These are phyloP conservation scores for Lichtheimia ramosa DNA, from an alignment of 371 early-diverging fungal species.

Conservation along the genomic window DNA sequence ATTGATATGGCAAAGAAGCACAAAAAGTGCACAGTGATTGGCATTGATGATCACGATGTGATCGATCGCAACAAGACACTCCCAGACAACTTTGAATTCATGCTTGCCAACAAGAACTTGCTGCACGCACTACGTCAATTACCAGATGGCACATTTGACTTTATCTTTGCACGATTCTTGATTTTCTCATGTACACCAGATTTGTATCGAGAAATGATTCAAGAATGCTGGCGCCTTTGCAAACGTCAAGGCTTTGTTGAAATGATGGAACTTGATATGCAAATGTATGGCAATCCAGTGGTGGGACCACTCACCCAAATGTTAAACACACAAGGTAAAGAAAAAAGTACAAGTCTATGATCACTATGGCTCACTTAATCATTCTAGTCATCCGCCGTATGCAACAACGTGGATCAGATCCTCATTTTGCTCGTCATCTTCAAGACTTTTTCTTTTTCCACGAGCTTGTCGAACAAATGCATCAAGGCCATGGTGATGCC, in stretches of 20 bases:
- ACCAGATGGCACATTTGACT: conserved; percentile 36
- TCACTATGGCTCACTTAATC: conserved; percentile 1
- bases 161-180: conserved; percentile 33
- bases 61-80: conserved; percentile 1
- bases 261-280: conserved; percentile 43
- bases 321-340: conserved; percentile 42
- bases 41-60: conserved; percentile 16
- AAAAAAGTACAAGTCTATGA: not conserved
- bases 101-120: conserved; percentile 19
- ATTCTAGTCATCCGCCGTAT: conserved; percentile 33
- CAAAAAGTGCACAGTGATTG: conserved; percentile 11
- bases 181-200: conserved; percentile 21
- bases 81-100: conserved; percentile 29
- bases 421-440: conserved; percentile 35
- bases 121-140: conserved; percentile 25
- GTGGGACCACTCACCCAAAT: conserved; percentile 24
- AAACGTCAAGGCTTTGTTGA: conserved; percentile 37
- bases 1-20: conserved; percentile 14
- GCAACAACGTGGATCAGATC: conserved; percentile 30
- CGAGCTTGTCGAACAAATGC: conserved; percentile 13
- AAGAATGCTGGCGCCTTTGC: conserved; percentile 35
- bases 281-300: conserved; percentile 30
- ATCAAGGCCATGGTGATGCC: conserved; percentile 10
- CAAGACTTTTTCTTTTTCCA: conserved; percentile 27
- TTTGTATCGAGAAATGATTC: conserved; percentile 29